Evolutionary conservation across 441 rosid genomes (phyloP), one percentile per base, ranked within the genome.

Genomic region (Brassica hybrid): DNA sequence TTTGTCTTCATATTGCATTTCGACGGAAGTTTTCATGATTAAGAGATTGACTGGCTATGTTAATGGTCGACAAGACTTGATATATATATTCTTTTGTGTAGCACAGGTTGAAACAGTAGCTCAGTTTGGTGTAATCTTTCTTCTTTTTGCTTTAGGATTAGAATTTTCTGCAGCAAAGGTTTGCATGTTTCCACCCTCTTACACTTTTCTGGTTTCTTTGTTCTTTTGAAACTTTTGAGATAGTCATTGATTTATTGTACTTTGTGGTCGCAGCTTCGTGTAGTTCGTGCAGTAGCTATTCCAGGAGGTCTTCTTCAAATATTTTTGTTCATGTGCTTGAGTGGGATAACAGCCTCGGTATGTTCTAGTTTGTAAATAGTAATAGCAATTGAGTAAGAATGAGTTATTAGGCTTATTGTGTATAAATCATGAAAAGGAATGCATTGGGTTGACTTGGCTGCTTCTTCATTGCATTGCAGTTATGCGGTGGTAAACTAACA

Each of bases 281-380:
- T 95, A 82, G 99, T 95, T 80, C 91, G 98, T 82, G 96, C 94
- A 69, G 98, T 95, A 83, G 98, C 99, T 76, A 82, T 93, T 80
- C 85, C 91, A 69, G 99, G 99, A 69, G 99, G 97, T 70, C 97
- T 93, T 83, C 96, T 95, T 69, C 99, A 95, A 85, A 93, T 93
- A 80, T 87, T 88, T 74, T 87, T 95, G 54, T 95, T 95, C 80
- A 95, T 95, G 91, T 95, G 97, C 83, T 88, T 93, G 83, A 87
- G 93, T 76, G 98, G 97, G 79, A 85, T 90, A 82, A 90, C 86
- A 69, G 97, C 91, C 73, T 87, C 87, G 85, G 97, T 93, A 93
- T 72, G 96, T 74, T 69, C 67, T 64, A 64, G 25, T 9, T 64
- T 64, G 8, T 36, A 71, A 66, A 18, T 6, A 13, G 7, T 74